These are phyloP conservation scores for Candida palmyrensis DNA, from an alignment of 805 yeast species.

Conservation along the genomic window DNA sequence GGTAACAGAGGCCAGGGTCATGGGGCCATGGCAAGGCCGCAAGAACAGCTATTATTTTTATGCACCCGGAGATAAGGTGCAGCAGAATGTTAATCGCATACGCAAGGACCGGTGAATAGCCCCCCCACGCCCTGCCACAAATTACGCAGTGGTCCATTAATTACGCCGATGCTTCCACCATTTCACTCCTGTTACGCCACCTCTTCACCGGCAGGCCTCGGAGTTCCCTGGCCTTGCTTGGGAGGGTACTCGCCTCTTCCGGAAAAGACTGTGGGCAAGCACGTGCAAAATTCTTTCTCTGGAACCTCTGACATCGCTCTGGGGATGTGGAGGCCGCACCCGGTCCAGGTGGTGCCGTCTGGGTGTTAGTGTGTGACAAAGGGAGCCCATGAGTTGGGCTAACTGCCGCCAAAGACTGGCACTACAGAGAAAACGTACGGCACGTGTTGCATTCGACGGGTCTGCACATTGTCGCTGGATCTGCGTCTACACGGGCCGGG, in stretches of 20 bases:
- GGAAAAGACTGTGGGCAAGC: slow-evolving; percentile 16
- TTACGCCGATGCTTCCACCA: too few relatives aligned
- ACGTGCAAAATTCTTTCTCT: slow-evolving; percentile 31
- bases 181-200: background rate
- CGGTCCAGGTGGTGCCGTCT: slow-evolving; percentile 32
- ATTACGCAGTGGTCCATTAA: too few relatives aligned
- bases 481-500: too few relatives aligned
- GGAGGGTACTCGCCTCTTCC: slow-evolving; percentile 21
- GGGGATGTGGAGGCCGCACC: slow-evolving; percentile 43
- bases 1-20: too few relatives aligned
- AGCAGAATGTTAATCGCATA: too few relatives aligned
- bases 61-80: too few relatives aligned
- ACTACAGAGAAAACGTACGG: slow-evolving; percentile 1
- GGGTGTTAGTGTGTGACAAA: too few relatives aligned
- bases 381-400: too few relatives aligned
- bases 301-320: slow-evolving; percentile 32
- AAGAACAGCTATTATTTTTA: too few relatives aligned
- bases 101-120: too few relatives aligned
- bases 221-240: slow-evolving; percentile 10
- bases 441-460: slow-evolving; percentile 3
- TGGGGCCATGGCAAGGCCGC: too few relatives aligned
- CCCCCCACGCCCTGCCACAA: slow-evolving; percentile 1
- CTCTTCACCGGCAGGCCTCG: background rate
- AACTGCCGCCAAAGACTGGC: background rate
- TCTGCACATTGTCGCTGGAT: slow-evolving; percentile 3